Base-by-base conservation (phyloP, 805 yeast species). In the Kodamaea kaohsiungensis region DNA sequence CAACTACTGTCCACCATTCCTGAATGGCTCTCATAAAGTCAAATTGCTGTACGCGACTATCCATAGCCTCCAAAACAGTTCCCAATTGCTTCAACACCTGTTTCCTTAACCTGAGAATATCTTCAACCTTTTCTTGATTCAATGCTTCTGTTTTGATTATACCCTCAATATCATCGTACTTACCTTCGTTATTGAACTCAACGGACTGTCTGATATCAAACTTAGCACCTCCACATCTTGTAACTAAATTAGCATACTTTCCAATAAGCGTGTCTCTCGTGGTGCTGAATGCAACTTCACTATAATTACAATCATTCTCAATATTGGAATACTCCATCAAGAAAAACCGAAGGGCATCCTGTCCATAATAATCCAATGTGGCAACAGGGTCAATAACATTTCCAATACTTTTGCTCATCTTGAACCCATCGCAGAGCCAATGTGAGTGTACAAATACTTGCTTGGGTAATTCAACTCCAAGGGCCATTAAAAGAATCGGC, bases 361-460 rank as follows among this genome's bases (percentile, higher is more conserved):
- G 68, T 0, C 91, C 97, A 62, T 88, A 89, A 43, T 76, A 67
- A 0, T 81, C 75, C 3, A 83, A 75, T 30, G 87, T 77, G n/a
- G 73, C 81, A 16, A 88, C 65, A 0, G 99, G 99, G 63, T 95
- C 98, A 4, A 93, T 96, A 8, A 93, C 98, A 65, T 95, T 95
- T 0, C 98, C 97, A 52, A 85, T 72, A 53, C 96, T 87, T 63
- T 95, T 95, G 49, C 96, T 89, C 99, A 95, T 95, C 66, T 95
- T 95, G 45, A 84, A 75, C 0, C 98, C 98, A 35, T 85, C 87
- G 68, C 88, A 82, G 18, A 92, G 75, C 98, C 98, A 95, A 68
- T 95, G 99, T 5, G 96, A 87, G 73, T 95, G 99, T 1, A 95
- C 96, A 5, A 91, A 78, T 2, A 95, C 81, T 54, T 85, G 86